Percentiles rank a stretch among this genome's conserved stretches.
Conservation (phyloP, 2,329 filamentous ascomycete species). For the Nakataea oryzae region DNA sequence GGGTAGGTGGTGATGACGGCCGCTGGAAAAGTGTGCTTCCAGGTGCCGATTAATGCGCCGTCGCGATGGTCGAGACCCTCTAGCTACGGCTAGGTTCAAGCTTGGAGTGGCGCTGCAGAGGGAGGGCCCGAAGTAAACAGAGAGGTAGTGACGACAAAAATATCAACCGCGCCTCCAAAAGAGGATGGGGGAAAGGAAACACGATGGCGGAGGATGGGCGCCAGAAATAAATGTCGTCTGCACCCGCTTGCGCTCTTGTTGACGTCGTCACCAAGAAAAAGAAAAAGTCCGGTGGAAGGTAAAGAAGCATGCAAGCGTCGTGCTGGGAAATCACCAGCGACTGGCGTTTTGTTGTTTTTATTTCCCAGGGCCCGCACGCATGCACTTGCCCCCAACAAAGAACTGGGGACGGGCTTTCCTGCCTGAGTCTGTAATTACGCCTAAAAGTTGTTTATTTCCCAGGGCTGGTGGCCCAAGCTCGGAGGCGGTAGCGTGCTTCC, state of each 20-base stretch:
- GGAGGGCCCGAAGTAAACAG: background rate
- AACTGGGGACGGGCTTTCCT: background rate
- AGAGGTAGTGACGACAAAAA: background rate
- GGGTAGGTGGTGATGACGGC: background rate
- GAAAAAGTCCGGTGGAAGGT: background rate
- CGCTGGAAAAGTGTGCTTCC: background rate
- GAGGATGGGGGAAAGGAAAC: background rate
- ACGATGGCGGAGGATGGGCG: background rate
- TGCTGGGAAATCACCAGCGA: background rate
- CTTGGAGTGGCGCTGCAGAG: background rate
- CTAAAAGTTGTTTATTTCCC: background rate
- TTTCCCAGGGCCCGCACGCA: background rate
- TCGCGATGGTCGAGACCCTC: background rate
- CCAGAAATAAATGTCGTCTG: background rate
- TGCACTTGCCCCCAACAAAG: background rate
- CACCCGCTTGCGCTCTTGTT: background rate
- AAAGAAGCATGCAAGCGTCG: background rate
- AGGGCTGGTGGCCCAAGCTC: background rate
- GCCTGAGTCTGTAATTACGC: background rate
- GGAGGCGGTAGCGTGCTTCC: background rate
- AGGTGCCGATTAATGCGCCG: background rate
- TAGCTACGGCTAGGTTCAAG: background rate
- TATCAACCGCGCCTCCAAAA: background rate
- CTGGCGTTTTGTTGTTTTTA: background rate
- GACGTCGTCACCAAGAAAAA: background rate